Conservation (phyloP, 2,329 filamentous ascomycete species). For the Pseudogymnoascus sp. region DNA sequence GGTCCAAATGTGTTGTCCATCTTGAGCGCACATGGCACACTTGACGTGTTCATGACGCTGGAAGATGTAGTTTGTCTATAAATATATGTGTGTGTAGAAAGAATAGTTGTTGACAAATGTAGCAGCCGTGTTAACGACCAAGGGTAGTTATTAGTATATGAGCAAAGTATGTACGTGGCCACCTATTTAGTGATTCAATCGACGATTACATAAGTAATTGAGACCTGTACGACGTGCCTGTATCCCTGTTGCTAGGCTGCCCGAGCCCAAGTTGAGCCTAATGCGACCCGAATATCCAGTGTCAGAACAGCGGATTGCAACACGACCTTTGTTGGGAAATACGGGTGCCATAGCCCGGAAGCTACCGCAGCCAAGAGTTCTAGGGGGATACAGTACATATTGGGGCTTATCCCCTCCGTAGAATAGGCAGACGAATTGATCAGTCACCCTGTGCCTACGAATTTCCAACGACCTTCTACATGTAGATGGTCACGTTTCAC, state of each 20-base stretch:
- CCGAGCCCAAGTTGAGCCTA: not conserved
- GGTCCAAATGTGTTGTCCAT: constrained; percentile 24
- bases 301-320: not conserved
- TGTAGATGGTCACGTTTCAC: not conserved
- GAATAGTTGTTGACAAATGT: not conserved
- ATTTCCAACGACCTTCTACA: not conserved
- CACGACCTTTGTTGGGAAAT: not conserved
- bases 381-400: not conserved
- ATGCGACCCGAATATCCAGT: not conserved
- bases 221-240: not conserved
- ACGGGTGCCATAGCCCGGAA: not conserved
- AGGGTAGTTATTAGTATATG: too few relatives aligned
- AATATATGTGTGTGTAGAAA: not conserved
- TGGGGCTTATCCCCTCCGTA: not conserved
- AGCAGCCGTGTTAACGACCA: not conserved
- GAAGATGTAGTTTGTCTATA: not conserved
- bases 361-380: not conserved
- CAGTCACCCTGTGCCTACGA: not conserved
- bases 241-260: not conserved
- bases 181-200: not conserved
- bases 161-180: not conserved
- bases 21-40: not conserved
- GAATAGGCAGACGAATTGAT: too few relatives aligned
- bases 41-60: not conserved
- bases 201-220: not conserved